A percentile compares a stretch with the other conserved stretches of the same genome.
phyloP scores from a whole-genome alignment of 257 asterid species.

The Fraxinus quadrangulata region DNA sequence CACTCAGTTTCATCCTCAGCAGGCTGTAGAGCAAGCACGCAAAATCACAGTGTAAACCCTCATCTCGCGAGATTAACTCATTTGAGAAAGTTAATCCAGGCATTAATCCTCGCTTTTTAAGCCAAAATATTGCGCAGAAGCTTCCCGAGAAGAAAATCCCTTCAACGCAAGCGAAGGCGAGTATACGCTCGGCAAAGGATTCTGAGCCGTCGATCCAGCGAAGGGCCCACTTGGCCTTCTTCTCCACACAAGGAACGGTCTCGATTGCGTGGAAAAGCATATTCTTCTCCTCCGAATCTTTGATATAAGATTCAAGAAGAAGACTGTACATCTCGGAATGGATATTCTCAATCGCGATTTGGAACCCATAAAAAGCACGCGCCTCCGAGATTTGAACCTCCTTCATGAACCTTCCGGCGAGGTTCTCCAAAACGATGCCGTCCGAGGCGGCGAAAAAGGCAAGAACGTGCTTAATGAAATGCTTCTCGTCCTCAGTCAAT shows the following conservation, averaged over 20 bases:
- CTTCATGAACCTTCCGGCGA: constrained; percentile 93
- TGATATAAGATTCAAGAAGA: constrained; percentile 72
- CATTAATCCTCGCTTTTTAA: constrained; percentile 86
- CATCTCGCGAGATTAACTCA: constrained; percentile 82
- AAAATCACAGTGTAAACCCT: constrained; percentile 87
- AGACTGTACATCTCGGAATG: constrained; percentile 96
- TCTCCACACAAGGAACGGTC: constrained; percentile 74
- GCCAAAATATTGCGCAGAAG: constrained; percentile 88
- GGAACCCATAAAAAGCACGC: constrained; percentile 92
- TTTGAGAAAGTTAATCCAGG: constrained; percentile 84
- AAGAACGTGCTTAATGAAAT: constrained; percentile 75
- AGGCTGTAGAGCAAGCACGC: constrained; percentile 79
- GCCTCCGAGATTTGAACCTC: constrained; percentile 94
- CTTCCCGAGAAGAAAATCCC: constrained; percentile 92
- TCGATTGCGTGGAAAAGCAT: constrained; percentile 75
- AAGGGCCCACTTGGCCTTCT: constrained; percentile 91
- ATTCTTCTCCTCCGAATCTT: constrained; percentile 69
- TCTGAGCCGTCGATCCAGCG: constrained; percentile 89
- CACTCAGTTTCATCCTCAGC: constrained; percentile 64
- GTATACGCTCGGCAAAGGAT: constrained; percentile 71
- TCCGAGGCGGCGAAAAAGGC: constrained; percentile 98
- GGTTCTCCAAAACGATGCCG: constrained; percentile 89
- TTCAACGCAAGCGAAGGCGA: constrained; percentile 90
- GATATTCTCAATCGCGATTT: constrained; percentile 90
- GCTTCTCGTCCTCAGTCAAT: constrained; percentile 65